Evolutionary conservation across 2,329 filamentous ascomycete genomes (phyloP).

Genomic region (Cladorrhinum sp.): DNA sequence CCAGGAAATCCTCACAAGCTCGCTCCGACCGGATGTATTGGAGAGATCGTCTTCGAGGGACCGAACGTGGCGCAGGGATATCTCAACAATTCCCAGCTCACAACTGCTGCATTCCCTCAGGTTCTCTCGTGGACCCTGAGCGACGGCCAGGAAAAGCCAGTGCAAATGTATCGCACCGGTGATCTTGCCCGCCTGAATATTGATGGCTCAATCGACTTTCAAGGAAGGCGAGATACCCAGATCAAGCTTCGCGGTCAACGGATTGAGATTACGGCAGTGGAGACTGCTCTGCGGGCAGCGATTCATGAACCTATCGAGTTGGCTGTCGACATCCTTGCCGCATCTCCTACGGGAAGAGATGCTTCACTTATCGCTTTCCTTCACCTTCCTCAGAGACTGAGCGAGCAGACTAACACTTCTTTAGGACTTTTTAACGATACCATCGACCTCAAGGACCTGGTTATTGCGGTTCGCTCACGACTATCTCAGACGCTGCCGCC

Average conservation of each 20-base stretch:
- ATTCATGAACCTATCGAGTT: constrained; percentile 8
- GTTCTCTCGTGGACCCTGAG: neutral
- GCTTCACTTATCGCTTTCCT: constrained; percentile 13
- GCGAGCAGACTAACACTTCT: neutral
- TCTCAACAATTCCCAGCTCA: constrained; percentile 44
- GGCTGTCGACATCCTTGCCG: constrained; percentile 3
- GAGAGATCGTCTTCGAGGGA: constrained; percentile 38
- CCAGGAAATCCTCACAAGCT: constrained; percentile 27
- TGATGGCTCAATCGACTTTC: constrained; percentile 35
- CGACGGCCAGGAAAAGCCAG: neutral
- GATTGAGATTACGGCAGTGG: constrained; percentile 39
- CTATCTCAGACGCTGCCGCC: constrained; percentile 37
- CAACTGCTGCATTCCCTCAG: constrained; percentile 41
- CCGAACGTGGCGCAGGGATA: constrained; percentile 49
- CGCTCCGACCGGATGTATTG: constrained; percentile 29
- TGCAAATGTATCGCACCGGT: constrained; percentile 39
- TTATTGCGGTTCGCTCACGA: constrained; percentile 31
- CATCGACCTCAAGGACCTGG: constrained; percentile 21
- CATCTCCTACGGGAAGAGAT: constrained; percentile 3
- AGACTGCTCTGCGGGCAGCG: constrained; percentile 9
- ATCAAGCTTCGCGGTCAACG: constrained; percentile 52
- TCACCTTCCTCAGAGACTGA: constrained; percentile 6
- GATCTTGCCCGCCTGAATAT: constrained; percentile 38
- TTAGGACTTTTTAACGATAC: constrained; percentile 7
- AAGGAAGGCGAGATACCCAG: constrained; percentile 50